Base-by-base conservation (phyloP, 495 filamentous ascomycete genomes). In the Aspergillus sparsus region DNA sequence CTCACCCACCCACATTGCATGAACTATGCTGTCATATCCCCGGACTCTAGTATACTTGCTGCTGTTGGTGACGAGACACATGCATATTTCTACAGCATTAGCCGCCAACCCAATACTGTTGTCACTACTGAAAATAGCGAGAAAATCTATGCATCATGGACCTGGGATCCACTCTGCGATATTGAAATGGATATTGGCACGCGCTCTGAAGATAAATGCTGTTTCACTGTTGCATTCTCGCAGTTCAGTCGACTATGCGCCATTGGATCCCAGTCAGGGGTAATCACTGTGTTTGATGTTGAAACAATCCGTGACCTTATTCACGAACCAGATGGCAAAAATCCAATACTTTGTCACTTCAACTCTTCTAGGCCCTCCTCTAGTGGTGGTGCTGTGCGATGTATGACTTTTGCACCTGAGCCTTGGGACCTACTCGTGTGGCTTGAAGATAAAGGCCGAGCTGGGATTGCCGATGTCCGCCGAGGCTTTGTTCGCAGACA, bases 341-440 rank as follows among this genome's bases (percentile, higher is more conserved):
- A 68, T 21, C 67, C 75, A 7, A 63, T 77, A 16, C 57, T 82
- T n/a, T 77, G 73, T 53, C 71, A 73, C 58, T 82, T 84, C 57
- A 65, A 76, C 39, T 86, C 87, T 6, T 87, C 88, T 2, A 76
- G 86, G 59, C 76, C 84, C 8, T 77, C 77, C 55, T 71, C 69
- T 16, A 84, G 85, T 46, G 81, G 79, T 16, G 93, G 95, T 56
- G 92, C 94, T 46, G 86, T 98, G 53, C 85, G 94, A 53, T 89
- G 91, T 55, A 93, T 98, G 86, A 81, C 86, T 21, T 98, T 98
- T 69, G 88, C 90, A 0, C 92, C 94, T 3, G 90, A 89, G 16
- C 91, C 93, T 9, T 90, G 87, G 83, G 93, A 98, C 71, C 83
- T 98, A 13, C 80, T 98, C 36, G 89, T 95, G 27, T 97, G 93